Percentiles rank a stretch among this genome's conserved stretches.
These are phyloP conservation scores for Teratosphaeria pseudoeucalypti DNA, from an alignment of 2,329 filamentous ascomycete species.

Conservation along the genomic window DNA sequence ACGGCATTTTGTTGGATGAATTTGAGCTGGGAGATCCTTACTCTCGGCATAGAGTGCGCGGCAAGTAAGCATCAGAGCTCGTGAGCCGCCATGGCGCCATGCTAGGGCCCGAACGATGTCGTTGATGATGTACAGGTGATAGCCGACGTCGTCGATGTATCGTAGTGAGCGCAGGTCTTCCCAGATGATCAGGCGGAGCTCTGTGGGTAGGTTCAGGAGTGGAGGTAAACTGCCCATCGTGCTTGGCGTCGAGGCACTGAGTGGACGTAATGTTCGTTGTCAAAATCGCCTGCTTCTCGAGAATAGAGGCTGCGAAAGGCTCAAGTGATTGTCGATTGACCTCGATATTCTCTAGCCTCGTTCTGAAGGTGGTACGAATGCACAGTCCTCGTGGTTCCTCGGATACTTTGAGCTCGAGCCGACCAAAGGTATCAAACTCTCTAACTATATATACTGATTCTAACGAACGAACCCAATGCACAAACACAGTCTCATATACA, in stretches of 20 bases:
- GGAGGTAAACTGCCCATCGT: neutral
- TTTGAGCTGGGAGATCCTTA: neutral
- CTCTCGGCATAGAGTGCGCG: neutral
- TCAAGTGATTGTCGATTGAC: no score
- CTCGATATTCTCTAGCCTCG: no score
- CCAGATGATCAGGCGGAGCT: neutral
- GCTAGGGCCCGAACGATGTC: neutral
- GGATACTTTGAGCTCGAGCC: neutral
- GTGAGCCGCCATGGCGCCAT: neutral
- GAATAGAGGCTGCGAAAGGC: no score
- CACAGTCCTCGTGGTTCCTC: no score
- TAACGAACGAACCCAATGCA: neutral
- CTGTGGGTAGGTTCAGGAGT: neutral
- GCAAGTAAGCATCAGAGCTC: neutral
- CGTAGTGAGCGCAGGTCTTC: neutral
- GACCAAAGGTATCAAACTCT: neutral
- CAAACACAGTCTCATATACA: neutral
- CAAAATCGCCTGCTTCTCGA: no score
- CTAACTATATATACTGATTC: neutral
- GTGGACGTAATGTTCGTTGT: no score
- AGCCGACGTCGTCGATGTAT: neutral
- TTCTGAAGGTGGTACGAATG: no score
- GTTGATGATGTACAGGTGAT: neutral
- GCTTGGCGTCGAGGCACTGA: neutral
- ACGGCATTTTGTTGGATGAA: neutral